These are phyloP conservation scores for Mesembryanthemum crystallinum DNA, from an alignment of 148 eudicot genomes.

Conservation along the genomic window DNA sequence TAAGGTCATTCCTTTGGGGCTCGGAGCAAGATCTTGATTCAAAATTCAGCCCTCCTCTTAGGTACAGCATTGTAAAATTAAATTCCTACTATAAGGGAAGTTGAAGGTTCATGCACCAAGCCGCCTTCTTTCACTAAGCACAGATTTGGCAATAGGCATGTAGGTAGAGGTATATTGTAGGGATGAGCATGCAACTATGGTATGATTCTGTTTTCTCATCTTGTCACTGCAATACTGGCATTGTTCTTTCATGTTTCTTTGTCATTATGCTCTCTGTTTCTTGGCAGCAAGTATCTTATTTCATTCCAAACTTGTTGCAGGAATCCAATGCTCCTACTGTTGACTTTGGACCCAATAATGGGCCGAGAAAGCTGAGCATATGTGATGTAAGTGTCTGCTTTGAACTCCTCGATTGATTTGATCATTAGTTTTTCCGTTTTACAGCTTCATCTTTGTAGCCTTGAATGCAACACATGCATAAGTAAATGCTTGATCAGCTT, in stretches of 20 bases:
- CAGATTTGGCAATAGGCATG: too few relatives aligned
- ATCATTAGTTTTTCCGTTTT: conserved; percentile 7
- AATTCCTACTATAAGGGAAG: too few relatives aligned
- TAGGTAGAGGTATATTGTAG: background rate
- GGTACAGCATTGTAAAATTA: too few relatives aligned
- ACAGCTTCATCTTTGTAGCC: background rate
- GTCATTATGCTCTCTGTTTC: background rate
- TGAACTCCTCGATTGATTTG: conserved; percentile 10
- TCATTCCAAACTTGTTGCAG: conserved; percentile 37
- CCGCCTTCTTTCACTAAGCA: too few relatives aligned
- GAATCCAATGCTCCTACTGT: conserved; percentile 50
- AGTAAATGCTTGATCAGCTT: conserved; percentile 8
- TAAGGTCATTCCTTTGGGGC: too few relatives aligned
- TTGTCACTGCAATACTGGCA: background rate
- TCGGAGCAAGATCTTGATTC: too few relatives aligned
- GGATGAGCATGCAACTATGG: background rate
- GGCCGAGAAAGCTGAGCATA: conserved; percentile 53
- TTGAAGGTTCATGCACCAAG: too few relatives aligned
- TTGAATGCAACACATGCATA: background rate
- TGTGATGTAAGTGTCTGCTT: conserved; percentile 60
- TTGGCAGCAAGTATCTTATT: conserved; percentile 12
- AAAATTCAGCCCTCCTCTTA: too few relatives aligned
- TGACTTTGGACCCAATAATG: conserved; percentile 67
- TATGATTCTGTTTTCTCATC: background rate
- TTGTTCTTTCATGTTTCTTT: conserved; percentile 6